Conservation (phyloP, 164 flowering plant genomes). For the Vitis rotundifolia region DNA sequence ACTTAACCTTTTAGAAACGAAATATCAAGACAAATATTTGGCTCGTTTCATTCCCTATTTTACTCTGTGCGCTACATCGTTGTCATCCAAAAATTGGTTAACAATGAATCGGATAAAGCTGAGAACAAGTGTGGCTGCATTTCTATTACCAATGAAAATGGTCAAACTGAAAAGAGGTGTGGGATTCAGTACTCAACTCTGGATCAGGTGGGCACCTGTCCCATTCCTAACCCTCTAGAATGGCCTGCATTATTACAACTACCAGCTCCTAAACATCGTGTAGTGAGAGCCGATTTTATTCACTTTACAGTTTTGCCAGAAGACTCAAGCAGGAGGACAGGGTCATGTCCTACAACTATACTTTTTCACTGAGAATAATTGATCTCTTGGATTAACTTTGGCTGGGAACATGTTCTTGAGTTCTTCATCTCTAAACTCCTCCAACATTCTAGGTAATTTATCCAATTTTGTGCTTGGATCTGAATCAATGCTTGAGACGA, state of each 20-base stretch:
- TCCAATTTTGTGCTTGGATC: slow-evolving; percentile 58
- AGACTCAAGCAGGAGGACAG: slow-evolving; percentile 63
- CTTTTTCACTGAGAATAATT: slow-evolving; percentile 78
- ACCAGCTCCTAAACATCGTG: slow-evolving; percentile 69
- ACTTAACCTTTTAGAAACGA: slow-evolving; percentile 66
- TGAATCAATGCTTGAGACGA: slow-evolving; percentile 25
- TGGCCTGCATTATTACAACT: slow-evolving; percentile 87
- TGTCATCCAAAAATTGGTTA: slow-evolving; percentile 47
- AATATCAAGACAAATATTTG: slow-evolving; percentile 48
- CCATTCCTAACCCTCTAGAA: slow-evolving; percentile 64
- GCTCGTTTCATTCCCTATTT: slow-evolving; percentile 55
- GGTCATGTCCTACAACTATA: slow-evolving; percentile 75
- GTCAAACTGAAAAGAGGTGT: slow-evolving; percentile 60
- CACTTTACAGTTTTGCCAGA: slow-evolving; percentile 53
- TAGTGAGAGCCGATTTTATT: slow-evolving; percentile 43
- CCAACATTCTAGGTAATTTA: slow-evolving; percentile 40
- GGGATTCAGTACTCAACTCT: slow-evolving; percentile 66
- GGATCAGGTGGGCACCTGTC: slow-evolving; percentile 59
- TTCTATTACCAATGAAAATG: slow-evolving; percentile 53
- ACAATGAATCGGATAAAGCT: slow-evolving; percentile 48
- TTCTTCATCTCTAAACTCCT: slow-evolving; percentile 31
- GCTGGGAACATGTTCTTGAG: slow-evolving; percentile 44
- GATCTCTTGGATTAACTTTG: slow-evolving; percentile 66
- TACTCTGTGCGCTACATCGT: slow-evolving; percentile 56
- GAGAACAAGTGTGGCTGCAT: slow-evolving; percentile 67